These are phyloP conservation scores for Graphilbum sp. DNA, from an alignment of 2,329 filamentous ascomycete species.

Conservation along the genomic window DNA sequence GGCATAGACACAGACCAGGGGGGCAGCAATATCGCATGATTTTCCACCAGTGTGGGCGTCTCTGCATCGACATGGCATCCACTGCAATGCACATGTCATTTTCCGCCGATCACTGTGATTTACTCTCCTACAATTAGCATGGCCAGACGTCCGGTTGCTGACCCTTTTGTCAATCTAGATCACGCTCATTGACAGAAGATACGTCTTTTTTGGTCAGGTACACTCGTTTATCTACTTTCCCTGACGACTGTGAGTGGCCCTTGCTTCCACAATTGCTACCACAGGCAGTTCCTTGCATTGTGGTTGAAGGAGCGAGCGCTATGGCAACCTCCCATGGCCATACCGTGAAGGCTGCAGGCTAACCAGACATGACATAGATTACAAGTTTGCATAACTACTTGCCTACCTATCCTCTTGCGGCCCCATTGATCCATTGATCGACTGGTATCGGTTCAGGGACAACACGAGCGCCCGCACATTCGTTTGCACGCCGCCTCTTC, in stretches of 20 bases:
- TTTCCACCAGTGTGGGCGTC: background rate
- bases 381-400: no score
- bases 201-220: constrained; percentile 32
- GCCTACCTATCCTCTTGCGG: no score
- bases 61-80: no score
- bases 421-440: no score
- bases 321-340: background rate
- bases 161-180: constrained; percentile 11
- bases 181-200: constrained; percentile 32
- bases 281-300: no score
- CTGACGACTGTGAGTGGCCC: constrained; percentile 28
- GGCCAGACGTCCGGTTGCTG: constrained; percentile 9
- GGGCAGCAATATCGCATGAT: no score
- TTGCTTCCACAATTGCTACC: no score
- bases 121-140: background rate
- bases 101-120: background rate
- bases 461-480: background rate
- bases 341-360: no score
- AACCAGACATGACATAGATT: no score
- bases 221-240: constrained; percentile 33
- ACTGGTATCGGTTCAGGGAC: no score
- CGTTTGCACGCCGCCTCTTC: background rate
- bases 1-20: no score
- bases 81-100: no score
- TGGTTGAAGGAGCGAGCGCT: background rate